These are phyloP conservation scores for Plasmodium fragile DNA, from an alignment of 169 alveolate species.

Conservation along the genomic window DNA sequence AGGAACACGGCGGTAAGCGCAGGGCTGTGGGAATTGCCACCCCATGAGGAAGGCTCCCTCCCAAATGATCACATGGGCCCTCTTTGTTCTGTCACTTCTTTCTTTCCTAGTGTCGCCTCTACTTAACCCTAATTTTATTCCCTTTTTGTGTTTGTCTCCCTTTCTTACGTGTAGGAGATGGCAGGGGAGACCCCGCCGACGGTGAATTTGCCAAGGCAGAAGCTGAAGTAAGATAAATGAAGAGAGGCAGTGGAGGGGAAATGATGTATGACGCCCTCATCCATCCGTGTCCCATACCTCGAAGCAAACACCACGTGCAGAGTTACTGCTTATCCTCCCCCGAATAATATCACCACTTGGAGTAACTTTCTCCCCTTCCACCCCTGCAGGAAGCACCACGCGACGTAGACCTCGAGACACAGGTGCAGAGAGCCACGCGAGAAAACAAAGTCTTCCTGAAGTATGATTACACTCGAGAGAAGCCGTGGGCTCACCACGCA, in stretches of 20 bases:
- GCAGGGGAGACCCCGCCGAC: neutral
- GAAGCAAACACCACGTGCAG: neutral
- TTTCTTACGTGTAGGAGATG: neutral
- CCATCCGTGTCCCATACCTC: neutral
- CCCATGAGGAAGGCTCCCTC: neutral
- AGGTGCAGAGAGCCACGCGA: constrained; percentile 55
- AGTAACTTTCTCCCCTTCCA: neutral
- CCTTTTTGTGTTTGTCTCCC: neutral
- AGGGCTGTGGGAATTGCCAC: neutral
- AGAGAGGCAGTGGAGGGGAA: neutral
- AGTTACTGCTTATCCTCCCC: neutral
- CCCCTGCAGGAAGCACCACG: constrained; percentile 11
- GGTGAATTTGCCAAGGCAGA: constrained; percentile 1
- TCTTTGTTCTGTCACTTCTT: neutral
- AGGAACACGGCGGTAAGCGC: neutral
- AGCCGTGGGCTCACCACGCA: constrained; percentile 53
- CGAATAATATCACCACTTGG: neutral
- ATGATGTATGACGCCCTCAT: neutral
- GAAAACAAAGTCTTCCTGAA: constrained; percentile 72
- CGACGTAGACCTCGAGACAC: constrained; percentile 30
- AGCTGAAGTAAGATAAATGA: constrained; percentile 2
- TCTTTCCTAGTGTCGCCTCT: neutral
- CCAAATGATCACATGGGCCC: neutral
- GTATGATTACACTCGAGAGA: constrained; percentile 62
- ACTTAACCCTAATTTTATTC: neutral